These are phyloP conservation scores for Yamadazyma ubonensis DNA, from an alignment of 805 yeast species.

Conservation along the genomic window DNA sequence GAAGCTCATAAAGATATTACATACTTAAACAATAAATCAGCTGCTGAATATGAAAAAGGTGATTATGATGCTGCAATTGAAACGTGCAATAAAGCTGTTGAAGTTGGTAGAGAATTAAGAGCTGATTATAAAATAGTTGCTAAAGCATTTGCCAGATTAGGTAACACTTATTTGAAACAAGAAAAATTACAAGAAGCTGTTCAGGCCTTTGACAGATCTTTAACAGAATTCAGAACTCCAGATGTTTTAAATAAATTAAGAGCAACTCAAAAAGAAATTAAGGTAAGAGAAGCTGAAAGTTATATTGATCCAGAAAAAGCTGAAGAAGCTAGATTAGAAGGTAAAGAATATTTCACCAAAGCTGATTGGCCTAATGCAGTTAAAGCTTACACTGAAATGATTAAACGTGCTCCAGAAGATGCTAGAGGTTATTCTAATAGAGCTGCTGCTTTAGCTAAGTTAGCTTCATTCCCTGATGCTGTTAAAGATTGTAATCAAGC, in stretches of 20 bases:
- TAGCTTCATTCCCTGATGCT: constrained; percentile 97
- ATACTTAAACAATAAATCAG: constrained; percentile 92
- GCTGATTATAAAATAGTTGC: constrained; percentile 92
- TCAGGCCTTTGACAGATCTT: constrained; percentile 78
- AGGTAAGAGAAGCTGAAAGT: constrained; percentile 70
- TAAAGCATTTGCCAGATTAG: constrained; percentile 90
- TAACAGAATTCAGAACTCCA: constrained; percentile 97
- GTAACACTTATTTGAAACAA: constrained; percentile 74
- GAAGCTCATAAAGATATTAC: constrained; percentile 79
- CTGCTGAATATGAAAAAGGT: constrained; percentile 96
- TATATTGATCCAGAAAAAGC: constrained; percentile 91
- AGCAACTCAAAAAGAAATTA: constrained; percentile 79
- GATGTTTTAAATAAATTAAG: constrained; percentile 87
- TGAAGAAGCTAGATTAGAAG: constrained; percentile 90
- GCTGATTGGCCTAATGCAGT: constrained; percentile 98
- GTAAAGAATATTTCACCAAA: constrained; percentile 83
- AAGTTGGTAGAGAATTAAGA: constrained; percentile 82
- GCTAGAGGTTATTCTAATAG: constrained; percentile 97
- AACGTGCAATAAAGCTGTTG: constrained; percentile 81
- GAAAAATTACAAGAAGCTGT: constrained; percentile 73
- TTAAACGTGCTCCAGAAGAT: constrained; percentile 95
- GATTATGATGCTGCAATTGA: constrained; percentile 81
- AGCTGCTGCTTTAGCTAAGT: constrained; percentile 93
- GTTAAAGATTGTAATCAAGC: constrained; percentile 90
- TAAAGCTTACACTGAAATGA: constrained; percentile 90